Base-by-base conservation (phyloP, 345 rosid genomes). In the Heritiera littoralis region DNA sequence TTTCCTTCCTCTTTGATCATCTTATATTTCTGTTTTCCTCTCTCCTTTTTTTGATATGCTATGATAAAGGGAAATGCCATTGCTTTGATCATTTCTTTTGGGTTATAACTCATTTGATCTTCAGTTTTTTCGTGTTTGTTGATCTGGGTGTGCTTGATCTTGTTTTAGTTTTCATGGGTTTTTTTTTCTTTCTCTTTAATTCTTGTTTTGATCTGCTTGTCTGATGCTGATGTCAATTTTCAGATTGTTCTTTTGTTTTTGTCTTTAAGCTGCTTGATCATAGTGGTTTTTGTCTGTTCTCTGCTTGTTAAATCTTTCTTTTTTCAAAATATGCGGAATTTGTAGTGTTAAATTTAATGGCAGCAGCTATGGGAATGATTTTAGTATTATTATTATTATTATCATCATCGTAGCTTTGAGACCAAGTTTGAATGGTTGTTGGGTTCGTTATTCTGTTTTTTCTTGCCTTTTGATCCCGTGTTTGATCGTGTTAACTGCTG, bases 201-300 rank as follows among this genome's bases (percentile, higher is more conserved):
- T 81, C 51, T 41, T 75, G 80, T 58, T 84, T 83, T 80, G 88
- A 84, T 88, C 86, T 81, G 79, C 13, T 69, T 56, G 13, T 49
- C 35, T 45, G 11, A 17, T 52, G 48, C 68, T 81, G 23, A 35
- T 61, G 76, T 59, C 10, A 4, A n/a, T 10, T 65, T 77, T 75
- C 48, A 30, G 48, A 63, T 43, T 66, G 65, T 81, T 66, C 78
- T 78, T 23, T 28, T 41, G 0, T 4, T 51, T 18, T 49, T 7
- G 69, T 73, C 72, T 64, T 72, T 40, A 77, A 12, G 51, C 64
- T 66, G 48, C 52, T 72, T 66, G 60, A 18, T 72, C 54, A 60
- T 73, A 72, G 70, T 73, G 45, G 38, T 60, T 48, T 71, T 80
- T 76, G 41, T 71, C 63, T 83, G 51, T 28, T 69, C 70, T 3